Evolutionary conservation across 441 rosid genomes (phyloP), one percentile per base, ranked within the genome.

Genomic region (Corymbia calophylla): DNA sequence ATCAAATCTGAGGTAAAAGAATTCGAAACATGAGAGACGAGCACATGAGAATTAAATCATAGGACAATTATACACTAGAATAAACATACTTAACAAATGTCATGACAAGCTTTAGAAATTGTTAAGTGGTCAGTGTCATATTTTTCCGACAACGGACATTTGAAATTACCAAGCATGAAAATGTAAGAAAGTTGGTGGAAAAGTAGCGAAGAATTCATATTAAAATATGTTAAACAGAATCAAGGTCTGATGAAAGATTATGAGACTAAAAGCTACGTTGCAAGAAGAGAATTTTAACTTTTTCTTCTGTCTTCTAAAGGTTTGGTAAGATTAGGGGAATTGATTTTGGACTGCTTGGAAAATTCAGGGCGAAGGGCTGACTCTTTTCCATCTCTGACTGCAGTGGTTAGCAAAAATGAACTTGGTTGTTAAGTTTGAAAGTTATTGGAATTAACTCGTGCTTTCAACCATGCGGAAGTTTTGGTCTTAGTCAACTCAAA

Each of bases 1-100:
- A 23, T 88, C 92, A 89, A 94, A 95, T 91, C 96, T 95, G 95
- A 77, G 84, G 51, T 27, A 23, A 77, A 77, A 18, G n/a, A 77
- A 39, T 77, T 44, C 9, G n/a, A 35, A 35, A 35, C 39, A 35
- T 35, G 39, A 35, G 39, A 35, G 39, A 35, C 39, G 39, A 27
- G 58, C 29, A 32, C 51, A 44, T 55, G 64, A 29, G 44, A 60
- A 47, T 35, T 27, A 27, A n/a, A 81, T 84, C 31, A 84, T 77
- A 77, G 51, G 84, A 86, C 27, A 9, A n/a, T 23, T 21, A 86
- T 53, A 53, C 47, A 29, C 9, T 29, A 39, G 82, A 73, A 73
- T 12, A 73, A 73, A 73, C 82, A 39, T 73, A 39, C 49, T 0
- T 21, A 13, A 44, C 51, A 23, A 77, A 8, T 21, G 47, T 44